Evolutionary conservation across 2,329 filamentous ascomycete species (phyloP), one percentile per base, ranked within the genome.

Genomic region (Corinectria fuckeliana): DNA sequence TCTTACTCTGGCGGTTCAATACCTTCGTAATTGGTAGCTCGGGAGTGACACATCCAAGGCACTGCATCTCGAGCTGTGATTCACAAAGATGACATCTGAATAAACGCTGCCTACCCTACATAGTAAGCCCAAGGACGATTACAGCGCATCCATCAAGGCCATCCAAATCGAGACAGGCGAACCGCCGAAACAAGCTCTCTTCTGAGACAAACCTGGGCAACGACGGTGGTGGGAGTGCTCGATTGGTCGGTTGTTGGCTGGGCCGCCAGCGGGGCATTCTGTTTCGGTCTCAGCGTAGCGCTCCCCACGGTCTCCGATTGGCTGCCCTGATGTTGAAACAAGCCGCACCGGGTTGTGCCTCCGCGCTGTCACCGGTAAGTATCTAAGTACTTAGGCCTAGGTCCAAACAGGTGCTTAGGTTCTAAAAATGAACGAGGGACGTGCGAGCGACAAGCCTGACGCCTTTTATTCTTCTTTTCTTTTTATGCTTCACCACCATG

Each of bases 311-410:
- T 2, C 44, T n/a, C 25, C 56, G 53, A 69, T 54, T 69, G 64
- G 68, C 51, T 61, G 64, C 48, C 68, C 69, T 71, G 64, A 71
- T 59, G 61, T 60, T 71, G 68, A 71, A 71, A 71, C 68, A 58
- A 41, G 59, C 59, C 64, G 60, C 26, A 28, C 23, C 36, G 20
- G 16, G 16, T n/a, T 18, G 36, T 38, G n/a, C n/a, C n/a, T n/a
- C n/a, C n/a, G n/a, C n/a, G n/a, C n/a, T n/a, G n/a, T n/a, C n/a
- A n/a, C n/a, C n/a, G n/a, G n/a, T n/a, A n/a, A n/a, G n/a, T n/a
- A n/a, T n/a, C n/a, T n/a, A n/a, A n/a, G n/a, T n/a, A n/a, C n/a
- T n/a, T n/a, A n/a, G n/a, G n/a, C n/a, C n/a, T n/a, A n/a, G n/a
- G n/a, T n/a, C n/a, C n/a, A n/a, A n/a, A n/a, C n/a, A n/a, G n/a